Percentiles rank a stretch among this genome's conserved stretches.
Evolutionary conservation across 768 basidiomycete genomes (phyloP).

Genomic region (Cantharellus cinnabarinus): DNA sequence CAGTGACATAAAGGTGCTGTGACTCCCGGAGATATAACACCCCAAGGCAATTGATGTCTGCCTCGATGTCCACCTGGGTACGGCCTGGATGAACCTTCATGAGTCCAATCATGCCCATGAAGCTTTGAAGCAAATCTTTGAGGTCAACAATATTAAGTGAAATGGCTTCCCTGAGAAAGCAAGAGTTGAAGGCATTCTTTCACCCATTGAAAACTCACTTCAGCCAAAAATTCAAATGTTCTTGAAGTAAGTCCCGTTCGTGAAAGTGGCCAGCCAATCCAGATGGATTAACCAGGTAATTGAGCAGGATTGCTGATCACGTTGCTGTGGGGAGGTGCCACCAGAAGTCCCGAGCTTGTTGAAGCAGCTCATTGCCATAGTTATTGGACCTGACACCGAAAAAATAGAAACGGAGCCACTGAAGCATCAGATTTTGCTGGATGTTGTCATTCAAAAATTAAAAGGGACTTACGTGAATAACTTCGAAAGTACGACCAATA

Average conservation of each 20-base stretch:
- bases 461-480: too few relatives aligned
- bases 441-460: too few relatives aligned
- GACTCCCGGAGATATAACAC: neutral
- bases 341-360: too few relatives aligned
- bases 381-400: too few relatives aligned
- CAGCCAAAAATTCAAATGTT: neutral
- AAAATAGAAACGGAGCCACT: too few relatives aligned
- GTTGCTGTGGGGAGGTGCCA: neutral
- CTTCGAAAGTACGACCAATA: too few relatives aligned
- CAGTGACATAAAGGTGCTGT: neutral
- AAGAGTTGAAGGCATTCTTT: neutral
- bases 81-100: neutral
- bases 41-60: neutral
- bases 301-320: neutral
- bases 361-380: too few relatives aligned
- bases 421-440: too few relatives aligned
- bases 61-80: neutral
- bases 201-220: neutral
- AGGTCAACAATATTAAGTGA: too few relatives aligned
- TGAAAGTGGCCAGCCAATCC: neutral
- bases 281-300: neutral
- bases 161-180: too few relatives aligned
- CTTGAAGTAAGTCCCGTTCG: neutral
- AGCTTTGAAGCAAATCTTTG: neutral
- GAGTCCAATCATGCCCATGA: neutral